Conservation (phyloP, 2,329 filamentous ascomycete species). For the Exophiala viscosa region DNA sequence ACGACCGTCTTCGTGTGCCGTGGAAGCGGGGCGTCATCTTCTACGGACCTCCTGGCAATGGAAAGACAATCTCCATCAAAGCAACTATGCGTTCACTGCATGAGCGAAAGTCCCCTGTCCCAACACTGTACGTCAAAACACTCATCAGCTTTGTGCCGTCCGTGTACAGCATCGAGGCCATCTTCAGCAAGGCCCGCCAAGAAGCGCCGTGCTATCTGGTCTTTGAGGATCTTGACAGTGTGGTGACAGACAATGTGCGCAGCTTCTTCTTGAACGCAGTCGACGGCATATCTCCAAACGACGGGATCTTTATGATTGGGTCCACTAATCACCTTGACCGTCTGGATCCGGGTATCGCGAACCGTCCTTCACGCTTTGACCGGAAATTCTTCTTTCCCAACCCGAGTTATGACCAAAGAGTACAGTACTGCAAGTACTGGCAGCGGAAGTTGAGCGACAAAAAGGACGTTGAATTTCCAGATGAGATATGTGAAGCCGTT, state of each 20-base stretch:
- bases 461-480: slow-evolving; percentile 38
- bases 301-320: slow-evolving; percentile 43
- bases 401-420: slow-evolving; percentile 36
- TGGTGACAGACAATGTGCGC: slow-evolving; percentile 35
- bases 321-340: slow-evolving; percentile 35
- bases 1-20: slow-evolving; percentile 43
- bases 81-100: slow-evolving; percentile 43
- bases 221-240: slow-evolving; percentile 41
- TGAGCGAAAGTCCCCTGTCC: slow-evolving; percentile 33
- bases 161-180: slow-evolving; percentile 26
- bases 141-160: slow-evolving; percentile 20
- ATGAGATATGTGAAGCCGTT: slow-evolving; percentile 38
- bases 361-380: slow-evolving; percentile 47
- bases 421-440: slow-evolving; percentile 46
- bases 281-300: slow-evolving; percentile 40
- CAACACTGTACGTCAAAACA: slow-evolving; percentile 40
- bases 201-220: slow-evolving; percentile 41
- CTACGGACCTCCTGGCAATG: slow-evolving; percentile 40
- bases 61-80: slow-evolving; percentile 47
- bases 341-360: slow-evolving; percentile 41
- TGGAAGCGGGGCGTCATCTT: slow-evolving; percentile 48
- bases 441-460: slow-evolving; percentile 30
- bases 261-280: slow-evolving; percentile 44
- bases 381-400: slow-evolving; percentile 46
- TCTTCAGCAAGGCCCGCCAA: slow-evolving; percentile 37